Evolutionary conservation across 1,284 basidiomycete species (phyloP).

Genomic region (Cerrena zonata): DNA sequence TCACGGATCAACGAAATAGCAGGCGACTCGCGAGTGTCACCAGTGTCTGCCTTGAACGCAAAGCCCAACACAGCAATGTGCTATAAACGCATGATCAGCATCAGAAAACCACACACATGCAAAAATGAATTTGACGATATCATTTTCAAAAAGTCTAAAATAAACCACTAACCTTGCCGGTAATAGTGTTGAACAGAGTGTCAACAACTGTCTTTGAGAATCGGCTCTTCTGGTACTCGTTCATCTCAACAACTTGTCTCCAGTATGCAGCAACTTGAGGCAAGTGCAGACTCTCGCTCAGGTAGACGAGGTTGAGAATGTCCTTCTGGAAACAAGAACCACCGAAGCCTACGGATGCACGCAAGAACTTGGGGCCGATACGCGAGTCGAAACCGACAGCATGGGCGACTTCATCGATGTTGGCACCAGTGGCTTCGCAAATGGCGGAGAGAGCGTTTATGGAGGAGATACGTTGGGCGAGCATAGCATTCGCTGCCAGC

Average conservation of each 20-base stretch:
- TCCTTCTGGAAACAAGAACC: constrained; percentile 99
- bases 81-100: constrained; percentile 37
- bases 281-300: constrained; percentile 88
- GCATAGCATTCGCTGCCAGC: constrained; percentile 97
- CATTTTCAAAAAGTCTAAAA: constrained; percentile 15
- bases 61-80: constrained; percentile 94
- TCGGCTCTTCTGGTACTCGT: constrained; percentile 90
- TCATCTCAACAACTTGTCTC: constrained; percentile 91
- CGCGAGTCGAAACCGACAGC: constrained; percentile 92
- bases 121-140: background rate
- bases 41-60: constrained; percentile 94
- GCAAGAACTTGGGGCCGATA: constrained; percentile 93
- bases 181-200: constrained; percentile 96
- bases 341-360: constrained; percentile 93
- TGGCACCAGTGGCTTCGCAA: constrained; percentile 98
- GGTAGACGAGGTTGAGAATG: constrained; percentile 97
- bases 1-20: constrained; percentile 91
- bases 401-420: constrained; percentile 95
- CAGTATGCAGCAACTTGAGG: constrained; percentile 98
- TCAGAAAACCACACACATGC: constrained; percentile 7
- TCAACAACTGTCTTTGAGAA: constrained; percentile 89
- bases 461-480: constrained; percentile 96
- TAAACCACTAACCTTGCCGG: constrained; percentile 77
- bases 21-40: constrained; percentile 96
- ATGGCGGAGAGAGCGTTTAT: constrained; percentile 98